These are phyloP conservation scores for Cyberlindnera petersonii DNA, from an alignment of 805 yeast species.

Conservation along the genomic window DNA sequence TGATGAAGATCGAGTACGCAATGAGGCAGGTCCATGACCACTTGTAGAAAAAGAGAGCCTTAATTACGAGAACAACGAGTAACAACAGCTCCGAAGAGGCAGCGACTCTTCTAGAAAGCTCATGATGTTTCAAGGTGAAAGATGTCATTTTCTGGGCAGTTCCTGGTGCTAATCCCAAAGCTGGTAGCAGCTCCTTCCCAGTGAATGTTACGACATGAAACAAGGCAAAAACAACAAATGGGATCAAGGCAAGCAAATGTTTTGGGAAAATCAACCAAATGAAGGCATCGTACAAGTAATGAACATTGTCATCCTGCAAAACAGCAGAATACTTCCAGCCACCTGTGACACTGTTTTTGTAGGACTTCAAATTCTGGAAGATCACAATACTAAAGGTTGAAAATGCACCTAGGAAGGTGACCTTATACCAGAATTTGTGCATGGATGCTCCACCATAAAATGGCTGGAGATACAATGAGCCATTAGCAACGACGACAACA, in stretches of 20 bases:
- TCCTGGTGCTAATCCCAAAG: slow-evolving; percentile 33
- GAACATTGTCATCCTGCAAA: slow-evolving; percentile 62
- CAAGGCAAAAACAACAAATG: slow-evolving; percentile 71
- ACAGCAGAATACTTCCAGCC: slow-evolving; percentile 28
- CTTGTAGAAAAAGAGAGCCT: slow-evolving; percentile 55
- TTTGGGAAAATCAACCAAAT: slow-evolving; percentile 56
- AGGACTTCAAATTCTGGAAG: slow-evolving; percentile 45
- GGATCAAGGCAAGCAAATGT: slow-evolving; percentile 54
- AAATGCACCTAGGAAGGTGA: slow-evolving; percentile 59
- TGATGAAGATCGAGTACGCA: slow-evolving; percentile 59
- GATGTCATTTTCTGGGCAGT: slow-evolving; percentile 32
- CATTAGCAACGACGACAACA: slow-evolving; percentile 40
- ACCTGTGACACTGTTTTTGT: slow-evolving; percentile 25
- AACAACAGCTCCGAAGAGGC: slow-evolving; percentile 53
- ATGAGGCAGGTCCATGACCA: slow-evolving; percentile 59
- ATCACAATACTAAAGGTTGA: slow-evolving; percentile 74
- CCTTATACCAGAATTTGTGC: slow-evolving; percentile 48
- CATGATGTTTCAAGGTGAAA: slow-evolving; percentile 53
- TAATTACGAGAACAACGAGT: slow-evolving; percentile 41
- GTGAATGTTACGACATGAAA: slow-evolving; percentile 79
- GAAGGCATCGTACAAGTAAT: slow-evolving; percentile 59
- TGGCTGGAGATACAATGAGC: slow-evolving; percentile 36
- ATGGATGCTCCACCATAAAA: slow-evolving; percentile 31
- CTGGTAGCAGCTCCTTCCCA: slow-evolving; percentile 64
- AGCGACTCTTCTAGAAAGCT: slow-evolving; percentile 52